Evolutionary conservation across 768 basidiomycete species (phyloP), one percentile per base, ranked within the genome.

Genomic region (Thelephora ganbajun): DNA sequence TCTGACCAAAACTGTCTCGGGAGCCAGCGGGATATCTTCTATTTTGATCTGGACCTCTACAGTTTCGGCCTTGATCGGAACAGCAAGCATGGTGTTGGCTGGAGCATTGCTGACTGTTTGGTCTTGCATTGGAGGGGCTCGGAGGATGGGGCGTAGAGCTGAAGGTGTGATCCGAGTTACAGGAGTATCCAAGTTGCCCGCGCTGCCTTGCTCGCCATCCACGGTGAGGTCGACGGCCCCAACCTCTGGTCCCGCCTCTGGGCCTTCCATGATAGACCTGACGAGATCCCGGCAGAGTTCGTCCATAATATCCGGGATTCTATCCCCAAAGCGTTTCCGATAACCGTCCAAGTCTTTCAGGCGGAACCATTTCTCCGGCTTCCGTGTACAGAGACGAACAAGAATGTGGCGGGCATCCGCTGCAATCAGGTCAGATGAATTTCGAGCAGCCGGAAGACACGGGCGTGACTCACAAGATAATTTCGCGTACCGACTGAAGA

Each of bases 381-480:
- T 79, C 45, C 82, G 73, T 6, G 82, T 66, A n/a, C 76, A 66
- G 7, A 85, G 63, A 18, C 80, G 73, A 14, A 76, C 68, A 51
- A 83, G 69, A 13, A 85, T 72, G 59, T 80, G 83, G 22, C 72
- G 67, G 2, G 79, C 71, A 12, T 69, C 59, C 53, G 76, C 79
- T 81, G 47, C 6, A 30, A 18, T 26, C 30, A 46, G 43, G 18
- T 37, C 1, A 46, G 14, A 6, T 20, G 23, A 22, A 20, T 30
- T 14, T 9, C 1, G 35, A 19, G 20, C 2, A 11, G 20, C 13
- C 30, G 26, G 44, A 34, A 14, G 33, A 46, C 46, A n/a, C 49
- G 42, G 19, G 35, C 41, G 41, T 18, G 65, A n/a, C 79, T 51
- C 53, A 81, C 81, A 77, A 22, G 70, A 62, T 16, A 83, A 61